phyloP scores from a whole-genome alignment of 176 grass and related monocot species.

The Bothriochloa decipiens region DNA sequence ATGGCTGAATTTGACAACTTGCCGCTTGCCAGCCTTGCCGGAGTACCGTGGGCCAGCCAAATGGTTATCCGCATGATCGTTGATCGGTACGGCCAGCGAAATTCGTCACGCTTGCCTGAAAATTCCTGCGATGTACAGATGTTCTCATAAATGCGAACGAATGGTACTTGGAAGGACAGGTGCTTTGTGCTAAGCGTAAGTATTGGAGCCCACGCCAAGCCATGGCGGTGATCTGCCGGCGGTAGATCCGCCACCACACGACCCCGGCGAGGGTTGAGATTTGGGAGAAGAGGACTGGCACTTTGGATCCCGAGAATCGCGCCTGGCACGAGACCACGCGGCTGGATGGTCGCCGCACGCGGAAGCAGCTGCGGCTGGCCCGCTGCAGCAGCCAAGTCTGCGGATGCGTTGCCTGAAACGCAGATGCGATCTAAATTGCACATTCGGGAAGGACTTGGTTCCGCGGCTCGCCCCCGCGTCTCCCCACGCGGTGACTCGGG shows the following conservation, averaged over 20 bases:
- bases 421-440: no score
- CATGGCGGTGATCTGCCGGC: not conserved
- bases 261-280: not conserved
- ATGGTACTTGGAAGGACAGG: not conserved
- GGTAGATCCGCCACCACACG: not conserved
- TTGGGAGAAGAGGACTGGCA: not conserved
- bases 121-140: constrained; percentile 19
- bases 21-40: not conserved
- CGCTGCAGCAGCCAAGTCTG: not conserved
- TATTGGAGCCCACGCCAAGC: not conserved
- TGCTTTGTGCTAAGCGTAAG: not conserved
- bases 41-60: not conserved
- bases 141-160: not conserved
- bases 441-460: no score
- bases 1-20: not conserved
- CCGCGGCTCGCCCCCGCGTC: no score
- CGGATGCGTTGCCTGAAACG: not conserved
- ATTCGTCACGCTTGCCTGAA: not conserved
- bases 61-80: not conserved
- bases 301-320: not conserved
- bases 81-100: not conserved
- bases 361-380: not conserved
- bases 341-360: not conserved
- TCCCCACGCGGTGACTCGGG: no score
- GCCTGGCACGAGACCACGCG: not conserved